These are phyloP conservation scores for Clarireedia sp. DNA, from an alignment of 2,329 filamentous ascomycete species.

Conservation along the genomic window DNA sequence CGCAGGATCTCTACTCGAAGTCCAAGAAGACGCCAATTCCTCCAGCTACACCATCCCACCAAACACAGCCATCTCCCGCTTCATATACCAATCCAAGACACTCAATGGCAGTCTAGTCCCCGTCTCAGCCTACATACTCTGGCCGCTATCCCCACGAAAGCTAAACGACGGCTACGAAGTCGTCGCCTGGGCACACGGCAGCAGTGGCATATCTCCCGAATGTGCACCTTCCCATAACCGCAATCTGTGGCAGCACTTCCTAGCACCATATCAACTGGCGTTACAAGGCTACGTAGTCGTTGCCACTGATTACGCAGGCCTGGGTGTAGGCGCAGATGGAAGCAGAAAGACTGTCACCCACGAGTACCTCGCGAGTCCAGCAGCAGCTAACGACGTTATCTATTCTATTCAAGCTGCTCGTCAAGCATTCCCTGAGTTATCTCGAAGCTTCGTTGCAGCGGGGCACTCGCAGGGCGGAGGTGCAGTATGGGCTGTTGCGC, in stretches of 20 bases:
- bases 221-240: slow-evolving; percentile 36
- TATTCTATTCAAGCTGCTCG: slow-evolving; percentile 37
- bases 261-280: slow-evolving; percentile 34
- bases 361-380: slow-evolving; percentile 33
- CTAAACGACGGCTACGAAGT: background rate
- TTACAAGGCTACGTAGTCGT: slow-evolving; percentile 38
- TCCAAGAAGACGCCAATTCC: background rate
- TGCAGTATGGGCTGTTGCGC: slow-evolving; percentile 35
- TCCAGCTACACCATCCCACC: background rate
- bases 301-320: slow-evolving; percentile 38
- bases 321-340: slow-evolving; percentile 33
- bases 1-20: background rate
- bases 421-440: slow-evolving; percentile 34
- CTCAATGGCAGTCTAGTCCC: background rate
- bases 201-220: slow-evolving; percentile 34
- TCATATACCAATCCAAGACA: slow-evolving; percentile 1
- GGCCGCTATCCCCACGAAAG: background rate
- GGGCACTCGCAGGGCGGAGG: slow-evolving; percentile 42
- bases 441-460: slow-evolving; percentile 36
- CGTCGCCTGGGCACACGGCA: slow-evolving; percentile 32
- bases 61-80: slow-evolving; percentile 2
- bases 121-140: slow-evolving; percentile 2
- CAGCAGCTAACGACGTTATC: slow-evolving; percentile 36
- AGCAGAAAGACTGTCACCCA: slow-evolving; percentile 33
- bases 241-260: slow-evolving; percentile 35